Evolutionary conservation across 2,329 filamentous ascomycete species (phyloP).

Genomic region (Xylaria sp.): DNA sequence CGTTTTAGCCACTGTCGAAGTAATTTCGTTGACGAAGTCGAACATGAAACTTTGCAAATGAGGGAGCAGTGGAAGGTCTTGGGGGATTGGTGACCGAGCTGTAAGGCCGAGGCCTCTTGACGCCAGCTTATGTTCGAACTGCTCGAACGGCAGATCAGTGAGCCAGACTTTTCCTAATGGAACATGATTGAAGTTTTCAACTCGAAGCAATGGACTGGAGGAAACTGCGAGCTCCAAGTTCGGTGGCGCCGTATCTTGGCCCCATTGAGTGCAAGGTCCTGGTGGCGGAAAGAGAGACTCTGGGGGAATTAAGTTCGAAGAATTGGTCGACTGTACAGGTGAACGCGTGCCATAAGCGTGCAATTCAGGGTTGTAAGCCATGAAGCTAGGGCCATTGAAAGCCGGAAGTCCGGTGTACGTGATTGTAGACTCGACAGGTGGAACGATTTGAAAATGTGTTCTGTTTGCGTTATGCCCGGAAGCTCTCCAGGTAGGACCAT

Average conservation of each 20-base stretch:
- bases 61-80: too few relatives aligned
- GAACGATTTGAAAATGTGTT: background rate
- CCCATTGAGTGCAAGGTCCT: background rate
- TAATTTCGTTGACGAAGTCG: background rate
- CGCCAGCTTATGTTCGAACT: background rate
- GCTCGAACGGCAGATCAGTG: background rate
- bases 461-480: background rate
- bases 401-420: background rate
- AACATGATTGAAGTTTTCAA: background rate
- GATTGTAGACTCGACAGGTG: background rate
- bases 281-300: background rate
- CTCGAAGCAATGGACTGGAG: too few relatives aligned
- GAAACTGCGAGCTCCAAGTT: background rate
- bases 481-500: background rate
- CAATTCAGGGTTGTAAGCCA: background rate
- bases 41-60: background rate
- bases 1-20: background rate
- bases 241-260: background rate
- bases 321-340: background rate
- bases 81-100: background rate
- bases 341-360: background rate
- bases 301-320: background rate
- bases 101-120: background rate
- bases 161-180: background rate
- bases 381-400: background rate